phyloP scores from a whole-genome alignment of 108 stramenopile genomes.

The Nitzschia inconspicua region DNA sequence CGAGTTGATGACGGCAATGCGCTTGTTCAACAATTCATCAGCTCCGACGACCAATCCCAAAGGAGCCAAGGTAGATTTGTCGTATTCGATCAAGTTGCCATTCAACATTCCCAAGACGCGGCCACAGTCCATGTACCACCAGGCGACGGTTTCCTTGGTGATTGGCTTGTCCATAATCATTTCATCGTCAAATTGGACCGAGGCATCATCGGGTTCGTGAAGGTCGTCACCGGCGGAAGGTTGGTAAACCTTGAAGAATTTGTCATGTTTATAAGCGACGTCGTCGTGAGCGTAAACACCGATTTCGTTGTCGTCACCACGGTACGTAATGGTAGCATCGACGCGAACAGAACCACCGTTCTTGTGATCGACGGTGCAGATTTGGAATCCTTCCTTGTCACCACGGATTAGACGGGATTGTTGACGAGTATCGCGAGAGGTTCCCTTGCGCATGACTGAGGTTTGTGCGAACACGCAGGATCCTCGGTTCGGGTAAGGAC shows the following conservation, averaged over 20 bases:
- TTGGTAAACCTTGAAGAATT: conserved; percentile 75
- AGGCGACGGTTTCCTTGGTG: conserved; percentile 27
- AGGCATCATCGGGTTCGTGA: conserved; percentile 47
- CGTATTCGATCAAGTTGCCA: conserved; percentile 92
- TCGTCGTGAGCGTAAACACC: not conserved
- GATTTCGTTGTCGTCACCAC: conserved; percentile 1
- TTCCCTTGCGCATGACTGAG: conserved; percentile 79
- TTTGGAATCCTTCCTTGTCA: conserved; percentile 74
- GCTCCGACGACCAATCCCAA: conserved; percentile 88
- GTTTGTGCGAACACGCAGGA: conserved; percentile 82
- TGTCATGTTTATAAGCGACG: conserved; percentile 32
- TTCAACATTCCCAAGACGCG: conserved; percentile 89
- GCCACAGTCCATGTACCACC: conserved; percentile 94
- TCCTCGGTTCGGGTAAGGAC: conserved; percentile 71
- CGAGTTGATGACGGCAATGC: conserved; percentile 67
- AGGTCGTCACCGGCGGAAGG: conserved; percentile 32
- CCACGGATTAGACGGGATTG: conserved; percentile 89
- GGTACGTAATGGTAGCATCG: conserved; percentile 70
- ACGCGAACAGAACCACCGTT: conserved; percentile 66
- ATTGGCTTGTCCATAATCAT: no score
- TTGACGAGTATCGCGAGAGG: conserved; percentile 78
- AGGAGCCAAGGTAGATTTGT: conserved; percentile 83
- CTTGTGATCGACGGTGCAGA: conserved; percentile 91
- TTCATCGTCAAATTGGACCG: conserved; percentile 24
- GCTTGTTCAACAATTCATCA: no score